phyloP scores from a whole-genome alignment of 1,284 basidiomycete genomes.

The Ganoderma meredithae region DNA sequence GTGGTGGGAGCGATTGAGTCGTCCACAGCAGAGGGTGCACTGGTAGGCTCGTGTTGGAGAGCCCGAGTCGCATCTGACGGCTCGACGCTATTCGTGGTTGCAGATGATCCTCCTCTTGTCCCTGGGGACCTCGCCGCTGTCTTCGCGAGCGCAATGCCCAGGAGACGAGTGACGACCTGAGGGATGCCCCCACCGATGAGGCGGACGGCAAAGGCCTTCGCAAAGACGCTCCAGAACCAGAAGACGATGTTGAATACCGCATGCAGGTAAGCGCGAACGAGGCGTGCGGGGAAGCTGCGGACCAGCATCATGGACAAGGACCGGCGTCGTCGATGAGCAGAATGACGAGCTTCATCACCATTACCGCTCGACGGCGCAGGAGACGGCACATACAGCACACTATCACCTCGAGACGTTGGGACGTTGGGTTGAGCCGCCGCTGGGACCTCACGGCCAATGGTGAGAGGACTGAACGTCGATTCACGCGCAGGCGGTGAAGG shows the following conservation, averaged over 20 bases:
- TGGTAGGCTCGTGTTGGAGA: background rate
- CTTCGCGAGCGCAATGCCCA: slow-evolving; percentile 21
- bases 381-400: background rate
- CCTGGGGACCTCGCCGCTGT: slow-evolving; percentile 11
- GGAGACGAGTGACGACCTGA: slow-evolving; percentile 21
- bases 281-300: slow-evolving; percentile 17
- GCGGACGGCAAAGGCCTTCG: slow-evolving; percentile 18
- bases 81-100: background rate
- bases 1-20: background rate
- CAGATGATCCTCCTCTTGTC: background rate
- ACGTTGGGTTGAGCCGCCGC: background rate
- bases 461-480: background rate
- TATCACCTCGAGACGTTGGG: background rate
- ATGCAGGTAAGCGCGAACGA: slow-evolving; percentile 28
- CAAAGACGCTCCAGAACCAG: slow-evolving; percentile 31
- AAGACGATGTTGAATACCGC: slow-evolving; percentile 28
- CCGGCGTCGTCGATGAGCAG: slow-evolving; percentile 2
- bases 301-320: slow-evolving; percentile 22
- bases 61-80: background rate
- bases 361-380: background rate
- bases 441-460: background rate
- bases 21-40: background rate
- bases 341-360: background rate
- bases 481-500: slow-evolving; percentile 31
- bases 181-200: slow-evolving; percentile 22